A percentile compares a stretch with the other conserved stretches of the same genome.
Conservation (phyloP, 495 filamentous ascomycete species). For the Chaetomium fimeti region DNA sequence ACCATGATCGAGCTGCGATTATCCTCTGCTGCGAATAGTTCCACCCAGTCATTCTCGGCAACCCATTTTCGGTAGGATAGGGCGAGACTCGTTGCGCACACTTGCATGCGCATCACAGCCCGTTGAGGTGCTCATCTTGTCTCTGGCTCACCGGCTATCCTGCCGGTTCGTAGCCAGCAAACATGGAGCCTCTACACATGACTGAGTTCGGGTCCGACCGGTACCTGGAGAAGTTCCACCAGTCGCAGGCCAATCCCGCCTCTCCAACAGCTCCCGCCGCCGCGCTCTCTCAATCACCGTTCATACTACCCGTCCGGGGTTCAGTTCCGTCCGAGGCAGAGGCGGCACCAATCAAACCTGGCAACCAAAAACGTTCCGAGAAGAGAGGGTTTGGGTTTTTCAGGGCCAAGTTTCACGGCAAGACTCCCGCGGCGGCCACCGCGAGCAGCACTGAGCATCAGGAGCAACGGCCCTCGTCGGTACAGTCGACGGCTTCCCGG, state of each 20-base stretch:
- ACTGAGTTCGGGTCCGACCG: slow-evolving; percentile 59
- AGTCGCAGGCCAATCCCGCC: slow-evolving; percentile 36
- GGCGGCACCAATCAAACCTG: slow-evolving; percentile 22
- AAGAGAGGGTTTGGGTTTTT: slow-evolving; percentile 36
- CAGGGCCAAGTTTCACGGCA: slow-evolving; percentile 32
- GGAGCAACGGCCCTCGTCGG: slow-evolving; percentile 26
- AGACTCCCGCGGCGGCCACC: slow-evolving; percentile 15
- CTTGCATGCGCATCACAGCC: slow-evolving; percentile 17
- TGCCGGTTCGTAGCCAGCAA: slow-evolving; percentile 24
- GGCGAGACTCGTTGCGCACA: slow-evolving; percentile 18
- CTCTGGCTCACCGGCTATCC: slow-evolving; percentile 26
- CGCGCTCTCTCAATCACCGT: slow-evolving; percentile 32
- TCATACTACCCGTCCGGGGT: slow-evolving; percentile 45
- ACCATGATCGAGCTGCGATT: slow-evolving; percentile 50
- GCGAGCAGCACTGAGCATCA: slow-evolving; percentile 18
- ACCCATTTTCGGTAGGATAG: slow-evolving; percentile 39
- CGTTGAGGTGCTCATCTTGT: slow-evolving; percentile 26
- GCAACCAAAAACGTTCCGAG: slow-evolving; percentile 39
- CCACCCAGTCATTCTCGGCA: slow-evolving; percentile 33
- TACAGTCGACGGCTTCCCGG: slow-evolving; percentile 20
- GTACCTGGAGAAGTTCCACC: slow-evolving; percentile 52
- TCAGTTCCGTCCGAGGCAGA: slow-evolving; percentile 33
- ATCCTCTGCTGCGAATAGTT: slow-evolving; percentile 35
- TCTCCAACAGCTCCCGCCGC: slow-evolving; percentile 22
- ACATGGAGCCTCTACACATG: slow-evolving; percentile 55